phyloP scores from a whole-genome alignment of 2,329 filamentous ascomycete genomes.

The Leptographium procerum region DNA sequence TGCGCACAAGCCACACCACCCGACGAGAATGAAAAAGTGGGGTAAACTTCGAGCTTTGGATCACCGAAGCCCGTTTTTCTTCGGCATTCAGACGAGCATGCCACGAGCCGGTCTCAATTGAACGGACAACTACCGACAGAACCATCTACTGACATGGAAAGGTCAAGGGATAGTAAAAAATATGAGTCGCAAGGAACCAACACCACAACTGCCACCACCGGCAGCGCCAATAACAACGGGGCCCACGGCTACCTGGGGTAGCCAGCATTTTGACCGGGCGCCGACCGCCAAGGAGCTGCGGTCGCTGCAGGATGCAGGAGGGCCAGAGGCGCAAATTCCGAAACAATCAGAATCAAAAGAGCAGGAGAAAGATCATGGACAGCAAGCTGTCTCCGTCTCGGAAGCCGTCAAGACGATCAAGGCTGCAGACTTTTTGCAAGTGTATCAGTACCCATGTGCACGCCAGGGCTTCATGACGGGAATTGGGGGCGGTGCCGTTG shows the following conservation, averaged over 20 bases:
- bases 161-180: not conserved
- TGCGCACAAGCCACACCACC: not conserved
- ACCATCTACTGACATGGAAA: not conserved
- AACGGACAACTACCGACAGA: not conserved
- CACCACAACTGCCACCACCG: slow-evolving; percentile 2
- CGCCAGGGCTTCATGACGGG: slow-evolving; percentile 73
- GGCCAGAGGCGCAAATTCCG: not conserved
- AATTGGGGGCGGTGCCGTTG: slow-evolving; percentile 65
- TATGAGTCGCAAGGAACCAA: slow-evolving; percentile 1
- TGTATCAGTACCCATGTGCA: slow-evolving; percentile 74
- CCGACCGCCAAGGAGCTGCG: slow-evolving; percentile 23
- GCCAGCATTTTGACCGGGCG: slow-evolving; percentile 12
- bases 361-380: not conserved
- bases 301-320: slow-evolving; percentile 22
- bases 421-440: slow-evolving; percentile 54
- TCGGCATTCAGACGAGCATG: not conserved
- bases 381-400: slow-evolving; percentile 25
- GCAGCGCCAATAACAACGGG: slow-evolving; percentile 5
- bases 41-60: not conserved
- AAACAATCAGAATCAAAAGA: not conserved
- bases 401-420: slow-evolving; percentile 60
- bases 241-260: slow-evolving; percentile 12
- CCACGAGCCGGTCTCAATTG: not conserved
- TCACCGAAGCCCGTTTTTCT: not conserved
- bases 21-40: not conserved